Evolutionary conservation across 2,329 filamentous ascomycete genomes (phyloP).

Genomic region (Aureobasidium sp.): DNA sequence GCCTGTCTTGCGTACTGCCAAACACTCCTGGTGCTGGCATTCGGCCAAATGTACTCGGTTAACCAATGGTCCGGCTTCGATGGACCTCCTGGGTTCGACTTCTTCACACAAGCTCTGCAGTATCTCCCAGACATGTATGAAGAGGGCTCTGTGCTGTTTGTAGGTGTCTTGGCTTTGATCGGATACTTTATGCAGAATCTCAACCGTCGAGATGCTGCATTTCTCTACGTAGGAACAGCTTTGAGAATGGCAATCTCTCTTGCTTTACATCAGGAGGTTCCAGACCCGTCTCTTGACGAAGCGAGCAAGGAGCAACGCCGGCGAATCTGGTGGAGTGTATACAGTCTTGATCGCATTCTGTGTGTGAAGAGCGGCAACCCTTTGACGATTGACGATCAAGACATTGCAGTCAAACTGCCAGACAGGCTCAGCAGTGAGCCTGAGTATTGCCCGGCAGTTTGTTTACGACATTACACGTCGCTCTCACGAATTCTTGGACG

Average conservation of each 20-base stretch:
- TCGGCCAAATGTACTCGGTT: conserved; percentile 51
- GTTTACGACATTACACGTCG: conserved; percentile 47
- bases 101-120: conserved; percentile 46
- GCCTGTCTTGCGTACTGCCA: conserved; percentile 47
- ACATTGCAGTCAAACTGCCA: conserved; percentile 42
- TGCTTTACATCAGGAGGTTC: conserved; percentile 49
- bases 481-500: conserved; percentile 47
- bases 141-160: conserved; percentile 48
- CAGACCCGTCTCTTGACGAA: conserved; percentile 34
- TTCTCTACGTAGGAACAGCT: conserved; percentile 43
- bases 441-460: conserved; percentile 40
- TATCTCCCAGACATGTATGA: conserved; percentile 51
- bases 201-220: conserved; percentile 49
- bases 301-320: conserved; percentile 44
- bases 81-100: conserved; percentile 50
- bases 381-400: conserved; percentile 49
- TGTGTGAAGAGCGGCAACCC: conserved; percentile 51
- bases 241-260: conserved; percentile 52
- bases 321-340: conserved; percentile 51
- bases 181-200: conserved; percentile 54
- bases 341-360: conserved; percentile 48
- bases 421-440: conserved; percentile 33
- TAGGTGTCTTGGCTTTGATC: conserved; percentile 49
- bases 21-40: conserved; percentile 47
- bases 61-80: conserved; percentile 46